Evolutionary conservation across 2,329 filamentous ascomycete species (phyloP), one percentile per base, ranked within the genome.

Genomic region (Diplodia mutila): DNA sequence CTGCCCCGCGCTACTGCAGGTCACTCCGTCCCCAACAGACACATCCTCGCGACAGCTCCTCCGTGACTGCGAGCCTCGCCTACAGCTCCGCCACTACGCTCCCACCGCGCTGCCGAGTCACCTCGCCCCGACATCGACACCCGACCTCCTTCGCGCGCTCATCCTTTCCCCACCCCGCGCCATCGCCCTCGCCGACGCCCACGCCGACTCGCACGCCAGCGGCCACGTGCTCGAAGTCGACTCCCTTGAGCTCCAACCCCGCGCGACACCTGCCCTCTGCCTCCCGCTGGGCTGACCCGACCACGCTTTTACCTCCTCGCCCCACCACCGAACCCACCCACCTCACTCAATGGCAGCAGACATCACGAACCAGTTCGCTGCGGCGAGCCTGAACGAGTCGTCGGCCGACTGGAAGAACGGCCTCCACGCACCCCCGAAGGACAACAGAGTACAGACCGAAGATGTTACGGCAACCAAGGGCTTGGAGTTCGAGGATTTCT

Each of bases 381-480:
- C 83, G 65, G 85, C 84, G 39, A 83, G 84, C 69, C 76, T 86
- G 71, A 83, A 79, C 78, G 84, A 78, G 70, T 74, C 77, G 66
- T 81, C 81, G 71, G 86, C 88, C 34, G 88, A 93, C 76, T 94
- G 91, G 91, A 92, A 91, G 81, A 86, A 89, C 75, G 87, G 80
- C 69, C 81, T 94, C 68, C 92, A 91, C 72, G 80, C 91, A 69
- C 92, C 92, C 64, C 80, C 86, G 67, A 92, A 90, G 79, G 92
- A 95, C 78, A 88, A 84, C 74, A 87, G 92, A 81, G 88, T 90
- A 73, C 92, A 95, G 81, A 95, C 92, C 71, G 92, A 94, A 91
- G 95, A 99, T 91, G 96, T 99, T 70, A 98, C 94, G 68, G 94
- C 93, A 75, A 99, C 94, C 37, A 98, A 97, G 83, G 95, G 95